Evolutionary conservation across 2,329 filamentous ascomycete species (phyloP), one percentile per base, ranked within the genome.

Genomic region (Dothideomycetes sp.): DNA sequence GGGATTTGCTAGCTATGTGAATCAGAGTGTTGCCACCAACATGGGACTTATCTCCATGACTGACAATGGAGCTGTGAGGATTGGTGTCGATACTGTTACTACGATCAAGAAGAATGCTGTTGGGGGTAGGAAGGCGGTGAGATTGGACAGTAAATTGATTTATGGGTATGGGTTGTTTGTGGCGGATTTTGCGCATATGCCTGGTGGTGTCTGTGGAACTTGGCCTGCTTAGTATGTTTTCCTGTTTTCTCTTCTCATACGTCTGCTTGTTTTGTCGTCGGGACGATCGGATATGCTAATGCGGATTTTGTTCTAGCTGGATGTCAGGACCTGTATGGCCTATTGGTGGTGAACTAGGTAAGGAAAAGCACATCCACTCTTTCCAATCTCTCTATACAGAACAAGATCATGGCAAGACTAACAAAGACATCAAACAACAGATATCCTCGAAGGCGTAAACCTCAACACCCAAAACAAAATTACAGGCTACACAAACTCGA

Each of bases 101-200:
- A 13, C 16, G 9, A 9, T 36, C n/a, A 17, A 11, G 12, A 17
- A 10, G 2, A 36, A 24, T 4, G 11, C 9, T 17, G 25, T 9
- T 2, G 15, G 15, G 5, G 33, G 33, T 18, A 15, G 33, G 11
- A 36, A 17, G 6, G 33, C 63, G 39, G 51, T 70, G 4, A 61
- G 66, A 8, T 47, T 69, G 5, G 57, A 60, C 42, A 65, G 63
- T 49, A 64, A 62, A 45, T 59, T 59, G 32, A 52, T 51, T n/a
- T 68, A 68, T 44, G 58, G 63, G 45, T 46, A 51, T n/a, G 66
- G 65, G 5, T 51, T 70, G 13, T 53, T 70, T 16, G 61, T 70
- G 1, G 47, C 62, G 17, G 65, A 69, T 47, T 59, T 70, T 36
- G 58, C 57, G 12, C 67, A 70, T 36, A 69, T 70, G 63, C 67